Conservation (phyloP, 768 basidiomycete species). For the Leucogyrophana mollusca region DNA sequence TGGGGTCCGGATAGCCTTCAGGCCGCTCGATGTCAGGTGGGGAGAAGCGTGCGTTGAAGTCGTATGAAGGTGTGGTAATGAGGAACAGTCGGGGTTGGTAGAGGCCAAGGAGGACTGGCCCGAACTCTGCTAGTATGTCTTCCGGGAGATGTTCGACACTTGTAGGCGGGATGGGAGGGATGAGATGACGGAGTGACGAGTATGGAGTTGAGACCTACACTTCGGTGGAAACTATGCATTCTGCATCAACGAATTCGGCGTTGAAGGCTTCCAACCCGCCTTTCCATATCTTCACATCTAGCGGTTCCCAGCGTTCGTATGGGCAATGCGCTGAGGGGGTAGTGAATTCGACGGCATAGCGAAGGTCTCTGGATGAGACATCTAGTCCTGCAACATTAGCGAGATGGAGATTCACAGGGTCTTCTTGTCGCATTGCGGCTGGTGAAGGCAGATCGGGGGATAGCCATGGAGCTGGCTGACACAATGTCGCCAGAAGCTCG, state of each 20-base stretch:
- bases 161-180: conserved; percentile 10
- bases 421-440: conserved; percentile 29
- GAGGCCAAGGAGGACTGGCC: conserved; percentile 69
- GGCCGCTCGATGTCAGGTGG: conserved; percentile 45
- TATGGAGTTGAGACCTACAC: conserved; percentile 51
- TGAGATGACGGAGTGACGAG: not conserved
- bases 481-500: conserved; percentile 63
- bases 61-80: conserved; percentile 84
- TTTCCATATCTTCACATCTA: conserved; percentile 68
- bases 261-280: conserved; percentile 73
- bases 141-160: conserved; percentile 81
- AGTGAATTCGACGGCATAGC: conserved; percentile 48
- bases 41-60: conserved; percentile 76
- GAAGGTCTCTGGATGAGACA: conserved; percentile 52
- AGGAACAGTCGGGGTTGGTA: conserved; percentile 76
- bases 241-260: conserved; percentile 56
- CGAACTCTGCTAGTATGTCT: conserved; percentile 57
- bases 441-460: conserved; percentile 30
- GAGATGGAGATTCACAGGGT: conserved; percentile 58
- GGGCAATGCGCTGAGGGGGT: conserved; percentile 34
- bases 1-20: conserved; percentile 70
- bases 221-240: conserved; percentile 78
- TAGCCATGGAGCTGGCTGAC: conserved; percentile 75
- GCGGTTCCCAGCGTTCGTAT: conserved; percentile 64
- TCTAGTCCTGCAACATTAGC: conserved; percentile 68